phyloP scores from a whole-genome alignment of 1,139 yeast species.

The Taphrina pruni region DNA sequence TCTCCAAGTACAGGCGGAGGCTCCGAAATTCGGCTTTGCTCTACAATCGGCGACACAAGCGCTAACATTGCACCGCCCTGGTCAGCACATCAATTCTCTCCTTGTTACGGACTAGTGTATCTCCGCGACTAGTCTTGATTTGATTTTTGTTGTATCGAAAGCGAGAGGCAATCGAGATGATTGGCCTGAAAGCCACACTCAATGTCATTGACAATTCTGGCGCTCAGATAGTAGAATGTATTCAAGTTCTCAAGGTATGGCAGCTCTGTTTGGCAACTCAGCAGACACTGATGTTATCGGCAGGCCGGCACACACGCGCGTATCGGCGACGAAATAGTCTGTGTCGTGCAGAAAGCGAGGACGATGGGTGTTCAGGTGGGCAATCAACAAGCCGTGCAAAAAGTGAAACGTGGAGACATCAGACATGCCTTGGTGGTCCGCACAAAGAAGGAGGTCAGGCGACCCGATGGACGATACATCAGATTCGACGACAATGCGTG shows the following conservation, averaged over 20 bases:
- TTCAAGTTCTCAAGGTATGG: constrained; percentile 75
- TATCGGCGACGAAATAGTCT: constrained; percentile 77
- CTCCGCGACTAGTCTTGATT: no score
- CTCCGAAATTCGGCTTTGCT: no score
- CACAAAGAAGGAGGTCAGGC: constrained; percentile 80
- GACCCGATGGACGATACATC: constrained; percentile 86
- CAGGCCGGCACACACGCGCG: constrained; percentile 66
- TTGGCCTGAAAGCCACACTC: constrained; percentile 47
- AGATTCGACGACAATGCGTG: constrained; percentile 97
- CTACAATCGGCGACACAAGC: no score
- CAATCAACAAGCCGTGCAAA: constrained; percentile 63
- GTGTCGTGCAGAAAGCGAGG: constrained; percentile 90
- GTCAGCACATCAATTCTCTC: no score
- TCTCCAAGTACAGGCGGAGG: no score
- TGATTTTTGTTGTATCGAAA: no score
- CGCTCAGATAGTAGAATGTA: constrained; percentile 93
- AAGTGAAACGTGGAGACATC: constrained; percentile 93
- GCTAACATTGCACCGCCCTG: no score
- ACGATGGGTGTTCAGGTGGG: constrained; percentile 56
- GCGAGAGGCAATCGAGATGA: constrained; percentile 43
- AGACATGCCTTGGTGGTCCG: constrained; percentile 95
- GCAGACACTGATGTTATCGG: no score
- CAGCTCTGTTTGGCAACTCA: no score
- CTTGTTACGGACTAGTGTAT: no score
- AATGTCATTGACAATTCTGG: constrained; percentile 57